Percentiles rank a stretch among this genome's conserved stretches.
phyloP scores from a whole-genome alignment of 2,329 filamentous ascomycete genomes.

The Colletotrichum lini region DNA sequence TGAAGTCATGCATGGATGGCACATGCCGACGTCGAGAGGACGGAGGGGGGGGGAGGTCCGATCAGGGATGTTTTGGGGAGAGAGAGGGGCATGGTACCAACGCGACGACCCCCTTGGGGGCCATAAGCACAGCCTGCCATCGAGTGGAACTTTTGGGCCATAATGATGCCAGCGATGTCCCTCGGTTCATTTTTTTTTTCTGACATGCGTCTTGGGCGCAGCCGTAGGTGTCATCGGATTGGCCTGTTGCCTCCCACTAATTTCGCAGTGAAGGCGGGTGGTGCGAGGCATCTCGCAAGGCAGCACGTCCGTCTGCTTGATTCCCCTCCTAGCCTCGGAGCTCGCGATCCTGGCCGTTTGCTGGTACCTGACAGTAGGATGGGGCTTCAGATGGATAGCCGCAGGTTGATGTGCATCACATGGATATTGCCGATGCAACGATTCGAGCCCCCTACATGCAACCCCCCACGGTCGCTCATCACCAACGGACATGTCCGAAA shows the following conservation, averaged over 20 bases:
- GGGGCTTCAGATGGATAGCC: neutral
- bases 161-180: constrained; percentile 17
- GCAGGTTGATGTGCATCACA: constrained; percentile 20
- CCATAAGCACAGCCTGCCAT: constrained; percentile 41
- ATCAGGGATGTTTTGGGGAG: neutral
- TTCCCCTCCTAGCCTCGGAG: constrained; percentile 15
- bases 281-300: constrained; percentile 36
- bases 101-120: constrained; percentile 5
- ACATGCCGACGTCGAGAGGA: neutral
- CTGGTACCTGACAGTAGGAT: constrained; percentile 10
- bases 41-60: neutral
- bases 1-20: constrained; percentile 24
- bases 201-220: constrained; percentile 36
- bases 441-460: neutral
- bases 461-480: neutral
- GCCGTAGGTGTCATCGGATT: constrained; percentile 16
- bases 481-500: constrained; percentile 32
- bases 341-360: constrained; percentile 19
- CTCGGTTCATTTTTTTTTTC: constrained; percentile 33
- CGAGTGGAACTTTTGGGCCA: constrained; percentile 29
- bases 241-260: constrained; percentile 14
- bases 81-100: neutral
- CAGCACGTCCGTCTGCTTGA: constrained; percentile 3
- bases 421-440: neutral
- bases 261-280: constrained; percentile 16